Conservation (phyloP, 73 alveolate genomes). For the Stentor coeruleus region DNA sequence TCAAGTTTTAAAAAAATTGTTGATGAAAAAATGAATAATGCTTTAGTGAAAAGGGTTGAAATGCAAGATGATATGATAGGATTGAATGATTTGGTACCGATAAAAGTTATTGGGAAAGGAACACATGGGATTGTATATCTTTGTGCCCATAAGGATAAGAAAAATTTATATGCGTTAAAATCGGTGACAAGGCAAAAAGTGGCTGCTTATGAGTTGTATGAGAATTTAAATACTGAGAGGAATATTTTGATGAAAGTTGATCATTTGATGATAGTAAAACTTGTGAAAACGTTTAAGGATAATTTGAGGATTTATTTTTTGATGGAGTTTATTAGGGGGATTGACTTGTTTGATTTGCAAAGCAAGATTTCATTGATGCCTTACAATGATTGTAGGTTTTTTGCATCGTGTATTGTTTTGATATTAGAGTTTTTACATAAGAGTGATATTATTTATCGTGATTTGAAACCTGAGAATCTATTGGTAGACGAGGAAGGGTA, state of each 20-base stretch:
- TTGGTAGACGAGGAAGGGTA: constrained; percentile 16
- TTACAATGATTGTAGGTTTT: not conserved
- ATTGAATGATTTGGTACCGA: not conserved
- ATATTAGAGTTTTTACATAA: constrained; percentile 23
- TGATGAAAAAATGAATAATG: constrained; percentile 5
- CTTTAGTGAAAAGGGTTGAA: not conserved
- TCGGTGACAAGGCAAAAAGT: not conserved
- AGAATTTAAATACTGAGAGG: not conserved
- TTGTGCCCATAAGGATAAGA: not conserved
- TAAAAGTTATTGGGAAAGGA: not conserved
- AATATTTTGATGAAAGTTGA: not conserved
- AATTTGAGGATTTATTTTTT: not conserved
- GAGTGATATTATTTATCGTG: not conserved
- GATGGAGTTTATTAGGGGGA: not conserved
- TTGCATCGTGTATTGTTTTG: not conserved
- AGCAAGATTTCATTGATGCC: not conserved
- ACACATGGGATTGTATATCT: not conserved
- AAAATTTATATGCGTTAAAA: not conserved
- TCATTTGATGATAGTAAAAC: not conserved
- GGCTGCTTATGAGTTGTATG: not conserved
- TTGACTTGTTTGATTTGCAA: not conserved
- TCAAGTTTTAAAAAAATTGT: not conserved
- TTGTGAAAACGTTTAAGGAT: constrained; percentile 9
- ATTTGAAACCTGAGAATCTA: constrained; percentile 18
- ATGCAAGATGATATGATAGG: constrained; percentile 11